These are phyloP conservation scores for Metarhizium sp. DNA, from an alignment of 2,329 filamentous ascomycete genomes.

Conservation along the genomic window DNA sequence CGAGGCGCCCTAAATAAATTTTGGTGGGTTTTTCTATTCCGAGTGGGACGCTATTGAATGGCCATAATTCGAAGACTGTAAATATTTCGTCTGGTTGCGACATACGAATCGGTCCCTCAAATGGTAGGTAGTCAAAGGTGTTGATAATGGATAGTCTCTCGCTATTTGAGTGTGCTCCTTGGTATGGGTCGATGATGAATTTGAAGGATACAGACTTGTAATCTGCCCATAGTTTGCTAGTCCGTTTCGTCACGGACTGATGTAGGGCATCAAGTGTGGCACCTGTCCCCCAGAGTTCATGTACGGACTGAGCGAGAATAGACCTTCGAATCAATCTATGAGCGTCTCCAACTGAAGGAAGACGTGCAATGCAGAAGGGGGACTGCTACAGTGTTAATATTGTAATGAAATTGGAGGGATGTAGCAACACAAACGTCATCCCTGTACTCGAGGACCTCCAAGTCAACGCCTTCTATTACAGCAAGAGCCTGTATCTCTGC, in stretches of 20 bases:
- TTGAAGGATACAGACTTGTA: constrained; percentile 66
- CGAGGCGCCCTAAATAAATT: constrained; percentile 63
- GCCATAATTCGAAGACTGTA: constrained; percentile 75
- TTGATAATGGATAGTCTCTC: constrained; percentile 71
- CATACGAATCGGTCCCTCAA: constrained; percentile 72
- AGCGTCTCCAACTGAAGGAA: constrained; percentile 58
- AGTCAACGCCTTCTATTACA: constrained; percentile 51
- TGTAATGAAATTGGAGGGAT: neutral
- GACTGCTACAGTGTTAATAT: constrained; percentile 44
- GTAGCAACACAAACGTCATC: constrained; percentile 50
- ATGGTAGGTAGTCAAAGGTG: constrained; percentile 67
- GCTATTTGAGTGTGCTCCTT: constrained; percentile 54
- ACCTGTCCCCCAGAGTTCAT: constrained; percentile 81
- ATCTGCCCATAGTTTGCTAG: constrained; percentile 53
- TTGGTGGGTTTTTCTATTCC: constrained; percentile 42
- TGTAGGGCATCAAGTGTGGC: constrained; percentile 60
- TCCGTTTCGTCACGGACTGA: constrained; percentile 47
- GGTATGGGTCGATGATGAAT: constrained; percentile 77
- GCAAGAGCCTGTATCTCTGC: constrained; percentile 80
- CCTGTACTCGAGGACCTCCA: constrained; percentile 69
- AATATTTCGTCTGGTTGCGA: constrained; percentile 65
- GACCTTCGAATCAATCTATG: constrained; percentile 61
- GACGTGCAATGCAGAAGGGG: constrained; percentile 71
- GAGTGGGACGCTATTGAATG: constrained; percentile 39
- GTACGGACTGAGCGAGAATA: constrained; percentile 73